Percentiles rank a stretch among this genome's conserved stretches.
Evolutionary conservation across 192 early-diverging fungal species (phyloP).

Genomic region (Entomortierella lignicola): DNA sequence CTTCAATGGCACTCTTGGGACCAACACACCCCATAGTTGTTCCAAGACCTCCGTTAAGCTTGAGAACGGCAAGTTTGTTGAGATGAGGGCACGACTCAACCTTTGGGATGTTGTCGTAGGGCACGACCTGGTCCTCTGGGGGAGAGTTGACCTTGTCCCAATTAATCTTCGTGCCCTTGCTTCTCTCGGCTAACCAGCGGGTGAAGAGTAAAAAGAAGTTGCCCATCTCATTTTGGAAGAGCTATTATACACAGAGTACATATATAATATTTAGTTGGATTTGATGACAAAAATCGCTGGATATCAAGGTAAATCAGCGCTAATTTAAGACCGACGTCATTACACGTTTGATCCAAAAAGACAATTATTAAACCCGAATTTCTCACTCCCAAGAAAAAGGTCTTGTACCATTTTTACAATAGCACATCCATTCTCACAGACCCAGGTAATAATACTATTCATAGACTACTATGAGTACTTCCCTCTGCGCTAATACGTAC

Average conservation of each 20-base stretch:
- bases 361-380: too few species aligned
- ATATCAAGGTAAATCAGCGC: too few species aligned
- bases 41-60: conserved; percentile 98
- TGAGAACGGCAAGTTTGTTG: conserved; percentile 95
- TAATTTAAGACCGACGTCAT: too few species aligned
- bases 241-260: too few species aligned
- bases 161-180: conserved; percentile 84
- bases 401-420: background rate
- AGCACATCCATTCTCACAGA: background rate
- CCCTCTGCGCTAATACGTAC: too few species aligned
- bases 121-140: conserved; percentile 85
- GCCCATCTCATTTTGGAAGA: conserved; percentile 85
- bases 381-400: background rate
- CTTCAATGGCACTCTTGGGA: conserved; percentile 98
- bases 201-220: conserved; percentile 86
- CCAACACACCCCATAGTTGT: conserved; percentile 99
- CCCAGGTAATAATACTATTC: too few species aligned
- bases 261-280: too few species aligned
- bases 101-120: conserved; percentile 78
- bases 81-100: conserved; percentile 70
- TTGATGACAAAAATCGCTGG: too few species aligned
- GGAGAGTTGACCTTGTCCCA: conserved; percentile 97
- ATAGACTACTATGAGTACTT: too few species aligned
- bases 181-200: conserved; percentile 86
- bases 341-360: too few species aligned